These are phyloP conservation scores for Euphorbia lathyris DNA, from an alignment of 345 rosid genomes.

Conservation along the genomic window DNA sequence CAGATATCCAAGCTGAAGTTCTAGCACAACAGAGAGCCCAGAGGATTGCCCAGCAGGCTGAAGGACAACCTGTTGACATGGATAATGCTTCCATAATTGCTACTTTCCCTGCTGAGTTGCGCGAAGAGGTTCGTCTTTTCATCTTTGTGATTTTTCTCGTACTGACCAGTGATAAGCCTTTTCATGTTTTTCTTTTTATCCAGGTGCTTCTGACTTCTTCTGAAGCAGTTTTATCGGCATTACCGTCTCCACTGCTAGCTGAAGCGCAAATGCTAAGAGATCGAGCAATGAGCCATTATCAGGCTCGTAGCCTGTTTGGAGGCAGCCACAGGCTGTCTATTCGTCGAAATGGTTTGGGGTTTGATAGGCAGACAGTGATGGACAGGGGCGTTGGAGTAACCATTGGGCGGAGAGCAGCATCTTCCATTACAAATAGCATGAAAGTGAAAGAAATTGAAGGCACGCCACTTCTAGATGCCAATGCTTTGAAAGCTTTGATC, in stretches of 20 bases:
- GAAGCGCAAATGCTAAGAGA: slow-evolving; percentile 97
- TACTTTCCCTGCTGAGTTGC: slow-evolving; percentile 91
- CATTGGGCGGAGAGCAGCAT: slow-evolving; percentile 62
- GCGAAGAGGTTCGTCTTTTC: slow-evolving; percentile 79
- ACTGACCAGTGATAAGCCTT: slow-evolving; percentile 17
- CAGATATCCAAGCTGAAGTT: slow-evolving; percentile 97
- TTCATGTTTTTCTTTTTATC: slow-evolving; percentile 19
- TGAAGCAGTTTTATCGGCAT: slow-evolving; percentile 87
- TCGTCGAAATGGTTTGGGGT: slow-evolving; percentile 88
- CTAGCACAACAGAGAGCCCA: slow-evolving; percentile 98
- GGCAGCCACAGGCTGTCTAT: slow-evolving; percentile 66
- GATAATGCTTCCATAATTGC: slow-evolving; percentile 98
- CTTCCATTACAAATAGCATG: slow-evolving; percentile 62
- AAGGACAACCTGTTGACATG: slow-evolving; percentile 98
- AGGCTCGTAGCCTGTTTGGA: slow-evolving; percentile 87
- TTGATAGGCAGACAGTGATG: slow-evolving; percentile 81
- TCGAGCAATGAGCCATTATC: slow-evolving; percentile 97
- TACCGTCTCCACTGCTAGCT: slow-evolving; percentile 91
- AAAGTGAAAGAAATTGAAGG: slow-evolving; percentile 82
- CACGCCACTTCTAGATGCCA: slow-evolving; percentile 69
- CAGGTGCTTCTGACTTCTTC: slow-evolving; percentile 97
- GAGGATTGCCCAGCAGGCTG: slow-evolving; percentile 82
- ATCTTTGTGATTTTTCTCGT: slow-evolving; percentile 10
- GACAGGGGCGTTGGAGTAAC: slow-evolving; percentile 95
- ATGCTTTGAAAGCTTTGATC: slow-evolving; percentile 73